Evolutionary conservation across 2,329 filamentous ascomycete species (phyloP), one percentile per base, ranked within the genome.

Genomic region (Colletotrichum eremochloae): DNA sequence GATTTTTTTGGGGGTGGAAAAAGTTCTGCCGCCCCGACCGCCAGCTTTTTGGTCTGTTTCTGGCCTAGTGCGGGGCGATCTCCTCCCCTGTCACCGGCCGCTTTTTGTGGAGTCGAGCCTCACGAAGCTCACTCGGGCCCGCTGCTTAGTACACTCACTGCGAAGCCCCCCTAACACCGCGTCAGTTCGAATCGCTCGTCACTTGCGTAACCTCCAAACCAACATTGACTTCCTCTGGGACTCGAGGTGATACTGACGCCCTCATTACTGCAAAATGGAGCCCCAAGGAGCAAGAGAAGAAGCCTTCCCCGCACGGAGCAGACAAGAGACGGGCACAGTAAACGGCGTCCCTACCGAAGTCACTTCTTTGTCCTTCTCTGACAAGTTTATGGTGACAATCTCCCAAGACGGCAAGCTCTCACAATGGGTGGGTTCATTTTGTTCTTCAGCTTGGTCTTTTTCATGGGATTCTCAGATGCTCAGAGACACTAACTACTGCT

Each of bases 301-400:
- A n/a, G 83, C 89, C 0, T 97, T 94, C 77, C 93, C 94, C 20
- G 92, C 91, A 4, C 83, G 84, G 14, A 91, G 89, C 2, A 91
- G 87, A 63, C 86, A 86, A 73, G 86, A 86, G 18, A 85, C 86
- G 1, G 91, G 92, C 3, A 79, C 85, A 3, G 89, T 98, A 73
- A 90, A 92, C 74, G 91, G 90, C 40, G 81, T 92, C 31, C 81
- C 87, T 46, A 98, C 96, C 1, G 90, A 94, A 75, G 91, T 94
- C 44, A 91, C 90, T 50, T 87, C 88, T 14, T 86, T 95, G 66
- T 90, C 87, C 77, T 98, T 98, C 82, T 88, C 91, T 11, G 96
- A 98, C 87, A 97, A 94, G 82, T 94, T 99, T 77, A 84, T 99
- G 77, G 85, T 99, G 74, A 98, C 95, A 1, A 88, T 98, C 72